Conservation (phyloP, 108 stramenopile species). For the Fistulifera solaris region DNA sequence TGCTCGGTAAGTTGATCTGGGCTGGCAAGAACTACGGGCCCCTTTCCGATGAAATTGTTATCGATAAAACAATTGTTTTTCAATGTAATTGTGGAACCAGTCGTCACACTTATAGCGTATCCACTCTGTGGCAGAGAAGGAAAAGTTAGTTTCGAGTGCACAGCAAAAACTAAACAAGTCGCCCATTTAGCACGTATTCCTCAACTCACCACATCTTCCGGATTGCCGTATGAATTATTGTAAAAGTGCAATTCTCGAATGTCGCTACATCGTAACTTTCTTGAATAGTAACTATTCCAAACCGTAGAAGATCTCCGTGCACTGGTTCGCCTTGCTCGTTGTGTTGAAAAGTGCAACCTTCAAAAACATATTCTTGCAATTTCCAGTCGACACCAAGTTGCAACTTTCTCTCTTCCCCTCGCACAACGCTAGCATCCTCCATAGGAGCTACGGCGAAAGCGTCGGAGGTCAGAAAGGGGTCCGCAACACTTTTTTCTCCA, state of each 20-base stretch:
- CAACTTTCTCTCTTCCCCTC: too few relatives aligned
- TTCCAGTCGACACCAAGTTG: too few relatives aligned
- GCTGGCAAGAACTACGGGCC: background rate
- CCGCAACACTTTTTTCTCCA: too few relatives aligned
- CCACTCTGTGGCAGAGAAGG: background rate
- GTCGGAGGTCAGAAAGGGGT: too few relatives aligned
- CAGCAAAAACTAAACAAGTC: background rate
- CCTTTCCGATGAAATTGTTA: constrained; percentile 4
- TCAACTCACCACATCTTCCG: background rate
- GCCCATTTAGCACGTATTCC: background rate
- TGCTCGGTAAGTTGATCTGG: too few relatives aligned
- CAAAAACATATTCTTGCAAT: too few relatives aligned
- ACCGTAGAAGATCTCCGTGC: background rate
- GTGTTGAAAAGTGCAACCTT: background rate
- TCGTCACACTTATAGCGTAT: background rate
- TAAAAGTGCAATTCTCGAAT: background rate
- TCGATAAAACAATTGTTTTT: constrained; percentile 3
- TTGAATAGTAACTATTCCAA: background rate
- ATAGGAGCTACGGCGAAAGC: too few relatives aligned
- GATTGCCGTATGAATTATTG: background rate
- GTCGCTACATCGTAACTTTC: background rate
- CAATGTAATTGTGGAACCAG: background rate
- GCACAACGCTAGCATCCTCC: too few relatives aligned
- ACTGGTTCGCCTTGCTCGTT: background rate
- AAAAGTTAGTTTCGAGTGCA: background rate